Percentiles rank a stretch among this genome's conserved stretches.
Evolutionary conservation across 2,329 filamentous ascomycete genomes (phyloP).

Genomic region (Penicillium sp.): DNA sequence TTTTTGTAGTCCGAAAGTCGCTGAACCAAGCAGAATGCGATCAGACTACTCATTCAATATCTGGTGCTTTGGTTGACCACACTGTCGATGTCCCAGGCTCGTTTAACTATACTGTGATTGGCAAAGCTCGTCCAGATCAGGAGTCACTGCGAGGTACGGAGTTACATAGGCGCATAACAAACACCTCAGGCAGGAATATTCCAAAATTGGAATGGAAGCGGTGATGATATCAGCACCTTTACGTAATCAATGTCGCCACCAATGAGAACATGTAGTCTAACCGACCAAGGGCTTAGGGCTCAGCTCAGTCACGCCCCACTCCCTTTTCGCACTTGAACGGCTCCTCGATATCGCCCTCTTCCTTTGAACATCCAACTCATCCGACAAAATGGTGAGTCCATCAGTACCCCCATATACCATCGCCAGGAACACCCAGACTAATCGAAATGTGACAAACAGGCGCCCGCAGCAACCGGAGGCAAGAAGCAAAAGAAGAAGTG

Average conservation of each 20-base stretch:
- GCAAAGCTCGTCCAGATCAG: no score
- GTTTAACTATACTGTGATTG: no score
- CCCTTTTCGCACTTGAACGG: constrained; percentile 26
- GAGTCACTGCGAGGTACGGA: no score
- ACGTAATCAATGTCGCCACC: constrained; percentile 5
- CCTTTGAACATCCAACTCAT: constrained; percentile 27
- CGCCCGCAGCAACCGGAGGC: constrained; percentile 48
- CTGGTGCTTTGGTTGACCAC: no score
- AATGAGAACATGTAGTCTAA: constrained; percentile 19
- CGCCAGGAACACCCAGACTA: constrained; percentile 2
- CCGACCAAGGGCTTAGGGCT: constrained; percentile 29
- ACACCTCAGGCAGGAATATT: constrained; percentile 2
- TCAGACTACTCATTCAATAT: no score
- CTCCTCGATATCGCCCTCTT: constrained; percentile 14
- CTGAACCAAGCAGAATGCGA: no score
- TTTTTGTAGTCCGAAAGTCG: no score
- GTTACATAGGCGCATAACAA: no score
- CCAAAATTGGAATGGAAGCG: background rate
- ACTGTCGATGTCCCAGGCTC: no score
- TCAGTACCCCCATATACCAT: constrained; percentile 7
- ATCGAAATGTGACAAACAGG: constrained; percentile 32
- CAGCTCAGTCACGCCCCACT: constrained; percentile 26
- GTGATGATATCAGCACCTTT: background rate
- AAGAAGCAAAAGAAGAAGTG: constrained; percentile 57
- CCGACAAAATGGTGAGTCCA: constrained; percentile 27